phyloP scores from a whole-genome alignment of 495 filamentous ascomycete species.

The Aspergillus ellipticus region DNA sequence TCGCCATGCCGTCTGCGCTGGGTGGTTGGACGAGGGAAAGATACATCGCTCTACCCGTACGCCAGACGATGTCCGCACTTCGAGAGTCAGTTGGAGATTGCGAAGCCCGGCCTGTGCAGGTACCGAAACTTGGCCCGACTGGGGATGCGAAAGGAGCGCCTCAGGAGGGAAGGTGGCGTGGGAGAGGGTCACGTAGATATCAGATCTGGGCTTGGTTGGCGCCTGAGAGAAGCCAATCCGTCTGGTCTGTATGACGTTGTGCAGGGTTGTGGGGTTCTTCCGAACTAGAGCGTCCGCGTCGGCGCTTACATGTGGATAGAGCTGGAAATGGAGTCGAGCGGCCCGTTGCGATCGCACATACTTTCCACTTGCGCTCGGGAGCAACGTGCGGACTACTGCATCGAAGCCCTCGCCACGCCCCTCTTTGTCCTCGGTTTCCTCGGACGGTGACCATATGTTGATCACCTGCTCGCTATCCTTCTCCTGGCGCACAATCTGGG shows the following conservation, averaged over 20 bases:
- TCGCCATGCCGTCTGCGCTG: conserved; percentile 76
- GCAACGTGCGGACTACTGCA: conserved; percentile 66
- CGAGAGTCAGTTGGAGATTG: conserved; percentile 84
- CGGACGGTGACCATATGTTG: conserved; percentile 71
- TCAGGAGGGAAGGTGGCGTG: conserved; percentile 71
- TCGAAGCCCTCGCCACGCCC: conserved; percentile 64
- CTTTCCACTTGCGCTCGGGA: conserved; percentile 65
- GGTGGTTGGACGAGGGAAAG: conserved; percentile 74
- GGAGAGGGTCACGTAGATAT: conserved; percentile 87
- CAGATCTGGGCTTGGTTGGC: conserved; percentile 78
- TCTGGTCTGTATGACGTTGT: conserved; percentile 70
- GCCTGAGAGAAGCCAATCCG: conserved; percentile 96
- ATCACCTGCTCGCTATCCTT: conserved; percentile 74
- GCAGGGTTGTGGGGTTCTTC: conserved; percentile 82
- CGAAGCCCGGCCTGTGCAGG: conserved; percentile 55
- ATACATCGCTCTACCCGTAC: conserved; percentile 84
- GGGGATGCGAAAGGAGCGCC: conserved; percentile 74
- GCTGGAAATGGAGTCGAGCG: conserved; percentile 69
- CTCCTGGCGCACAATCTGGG: conserved; percentile 69
- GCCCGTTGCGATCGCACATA: conserved; percentile 68
- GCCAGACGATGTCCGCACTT: conserved; percentile 73
- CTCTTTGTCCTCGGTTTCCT: conserved; percentile 52
- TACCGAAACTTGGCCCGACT: conserved; percentile 69
- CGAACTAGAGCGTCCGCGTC: conserved; percentile 78
- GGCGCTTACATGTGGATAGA: conserved; percentile 68